Evolutionary conservation across 2,329 filamentous ascomycete genomes (phyloP), one percentile per base, ranked within the genome.

Genomic region (Colletotrichum graminicola): DNA sequence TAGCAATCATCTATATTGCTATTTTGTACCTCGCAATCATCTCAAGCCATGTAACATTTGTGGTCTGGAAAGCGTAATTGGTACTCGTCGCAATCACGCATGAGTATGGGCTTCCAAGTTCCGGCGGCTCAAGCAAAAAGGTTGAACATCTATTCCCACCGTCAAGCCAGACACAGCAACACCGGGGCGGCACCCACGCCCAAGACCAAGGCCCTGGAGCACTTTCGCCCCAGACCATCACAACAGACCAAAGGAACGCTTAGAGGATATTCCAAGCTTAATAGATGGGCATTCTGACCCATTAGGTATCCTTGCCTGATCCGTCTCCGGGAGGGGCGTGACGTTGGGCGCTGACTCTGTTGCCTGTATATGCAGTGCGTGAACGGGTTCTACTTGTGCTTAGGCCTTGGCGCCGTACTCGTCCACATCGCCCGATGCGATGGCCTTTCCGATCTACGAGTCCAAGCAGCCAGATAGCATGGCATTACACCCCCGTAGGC

Each of bases 271-370:
- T 77, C 80, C 81, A 82, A 0, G 78, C 80, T 56, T 78, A 78
- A 62, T 82, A 80, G 4, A 83, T 77, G 0, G 80, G 81, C 66
- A 82, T 54, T 5, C 77, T 75, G 12, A 79, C 76, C 80, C 81
- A 49, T 80, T 82, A 68, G 82, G 78, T 3, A 77, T 77, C 49
- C 73, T 75, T 5, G 81, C 77, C 62, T 84, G 73, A 62, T 82
- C 78, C 56, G 79, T 78, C 16, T 78, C 75, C 11, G 82, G 74
- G n/a, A 75, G 70, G 0, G 78, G 71, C 3, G 78, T 76, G 21
- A 81, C 79, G 29, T 67, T 62, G 7, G 76, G 73, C 29, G 62
- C 71, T 59, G 51, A 73, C 51, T 71, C 73, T 0, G 72, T 72
- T 10, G 75, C 73, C 21, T 64, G 74, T 3, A 77, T 75, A 54